Conservation (phyloP, 176 grass and related monocot genomes). For the Musa schizocarpa region DNA sequence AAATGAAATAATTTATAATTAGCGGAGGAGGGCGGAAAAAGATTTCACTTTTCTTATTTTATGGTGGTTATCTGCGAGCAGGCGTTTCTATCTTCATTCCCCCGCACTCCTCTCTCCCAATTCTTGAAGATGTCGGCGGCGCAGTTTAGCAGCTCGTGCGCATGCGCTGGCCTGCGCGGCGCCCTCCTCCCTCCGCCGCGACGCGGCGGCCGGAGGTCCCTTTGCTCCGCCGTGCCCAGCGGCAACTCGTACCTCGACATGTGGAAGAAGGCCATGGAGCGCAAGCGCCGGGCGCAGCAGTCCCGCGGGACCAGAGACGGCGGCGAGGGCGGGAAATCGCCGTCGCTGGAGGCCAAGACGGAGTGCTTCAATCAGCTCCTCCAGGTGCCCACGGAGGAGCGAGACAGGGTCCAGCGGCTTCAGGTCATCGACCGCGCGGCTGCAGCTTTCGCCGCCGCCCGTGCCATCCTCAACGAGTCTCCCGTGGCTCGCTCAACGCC, state of each 20-base stretch:
- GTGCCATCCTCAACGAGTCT: conserved; percentile 52
- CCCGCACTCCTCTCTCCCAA: not conserved
- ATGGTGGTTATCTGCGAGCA: too few relatives aligned
- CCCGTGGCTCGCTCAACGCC: conserved; percentile 2
- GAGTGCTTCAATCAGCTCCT: conserved; percentile 73
- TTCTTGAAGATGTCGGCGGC: conserved; percentile 1
- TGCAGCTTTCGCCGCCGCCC: conserved; percentile 66
- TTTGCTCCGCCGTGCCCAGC: not conserved
- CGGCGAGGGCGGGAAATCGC: not conserved
- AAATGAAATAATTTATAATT: too few relatives aligned
- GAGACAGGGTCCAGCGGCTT: conserved; percentile 63
- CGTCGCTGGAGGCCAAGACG: conserved; percentile 31
- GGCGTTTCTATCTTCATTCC: too few relatives aligned
- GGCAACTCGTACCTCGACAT: conserved; percentile 50
- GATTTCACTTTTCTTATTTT: too few relatives aligned
- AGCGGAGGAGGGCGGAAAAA: too few relatives aligned
- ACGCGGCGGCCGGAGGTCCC: not conserved
- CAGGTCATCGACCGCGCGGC: conserved; percentile 93
- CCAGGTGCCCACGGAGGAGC: conserved; percentile 63
- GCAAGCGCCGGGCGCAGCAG: conserved; percentile 41
- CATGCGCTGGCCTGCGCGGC: conserved; percentile 9
- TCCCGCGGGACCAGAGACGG: conserved; percentile 10
- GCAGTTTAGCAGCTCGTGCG: conserved; percentile 1
- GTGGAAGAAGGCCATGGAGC: conserved; percentile 57
- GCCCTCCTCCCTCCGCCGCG: not conserved